Base-by-base conservation (phyloP, 257 asterid species). In the Solanum bulbocastanum region DNA sequence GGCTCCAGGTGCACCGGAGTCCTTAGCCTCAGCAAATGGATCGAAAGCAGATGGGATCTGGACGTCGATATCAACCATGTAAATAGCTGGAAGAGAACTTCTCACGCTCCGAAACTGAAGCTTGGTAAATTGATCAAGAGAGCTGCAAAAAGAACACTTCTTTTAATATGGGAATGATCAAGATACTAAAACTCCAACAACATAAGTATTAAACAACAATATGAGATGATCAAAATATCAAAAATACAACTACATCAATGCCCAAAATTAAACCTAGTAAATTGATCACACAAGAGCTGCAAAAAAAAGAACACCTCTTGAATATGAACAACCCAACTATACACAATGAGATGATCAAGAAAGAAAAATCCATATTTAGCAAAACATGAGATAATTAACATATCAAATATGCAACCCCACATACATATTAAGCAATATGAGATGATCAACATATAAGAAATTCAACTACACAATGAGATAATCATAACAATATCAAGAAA, bases 1-100 rank as follows among this genome's bases (percentile, higher is more conserved):
- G 3, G 93, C 90, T 12, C 96, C 96, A 3, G 96, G 88, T 22
- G 92, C 94, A 18, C 92, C 94, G 5, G 94, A 88, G 25, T 94
- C 93, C 87, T 93, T 90, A n/a, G 95, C 97, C 92, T 94, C 98
- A 0, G 96, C 91, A 83, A 95, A 95, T 22, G 98, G 98, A 90
- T 95, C 97, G 72, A 91, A 94, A 87, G 96, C 94, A 22, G 91
- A 22, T 85, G 98, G 97, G 85, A 94, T 94, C 36, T 89, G 91
- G 27, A 91, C 2, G 93, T 94, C 97, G 66, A 91, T 46, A 3
- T 94, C 98, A 93, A 95, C 98, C 98, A 95, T 94, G 91, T 88
- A 82, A 94, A 52, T 86, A 90, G 91, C 32, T 88, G 73, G 88
- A 75, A 5, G 60, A 23, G 35, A 36, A 91, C 91, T 83, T 49